Evolutionary conservation across 768 basidiomycete genomes (phyloP).

Genomic region (Dictyophora rubrovolvata): DNA sequence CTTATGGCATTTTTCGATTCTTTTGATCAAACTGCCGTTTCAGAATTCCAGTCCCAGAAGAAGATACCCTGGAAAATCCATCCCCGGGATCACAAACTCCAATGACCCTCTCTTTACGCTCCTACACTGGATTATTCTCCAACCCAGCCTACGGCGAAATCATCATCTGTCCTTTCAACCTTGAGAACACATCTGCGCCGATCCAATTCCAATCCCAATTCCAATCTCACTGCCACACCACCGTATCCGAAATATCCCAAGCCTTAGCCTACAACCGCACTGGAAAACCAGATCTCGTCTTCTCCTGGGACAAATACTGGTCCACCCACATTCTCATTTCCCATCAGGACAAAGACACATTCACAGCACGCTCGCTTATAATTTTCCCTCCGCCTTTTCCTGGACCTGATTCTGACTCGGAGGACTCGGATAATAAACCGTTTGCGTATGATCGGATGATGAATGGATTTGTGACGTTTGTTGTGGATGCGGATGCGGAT

Average conservation of each 20-base stretch:
- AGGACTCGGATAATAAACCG: background rate
- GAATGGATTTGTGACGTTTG: background rate
- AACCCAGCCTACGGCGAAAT: constrained; percentile 29
- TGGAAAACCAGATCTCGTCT: constrained; percentile 17
- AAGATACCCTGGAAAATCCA: background rate
- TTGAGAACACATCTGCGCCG: constrained; percentile 17
- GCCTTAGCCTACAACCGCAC: background rate
- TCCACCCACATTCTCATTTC: constrained; percentile 21
- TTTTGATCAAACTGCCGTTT: background rate
- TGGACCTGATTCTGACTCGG: background rate
- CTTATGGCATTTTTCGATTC: background rate
- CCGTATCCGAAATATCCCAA: constrained; percentile 16
- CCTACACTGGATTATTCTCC: constrained; percentile 27
- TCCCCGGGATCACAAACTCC: background rate
- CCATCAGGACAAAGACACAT: background rate
- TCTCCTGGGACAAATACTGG: constrained; percentile 25
- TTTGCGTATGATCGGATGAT: background rate
- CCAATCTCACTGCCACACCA: constrained; percentile 16
- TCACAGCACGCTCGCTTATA: background rate
- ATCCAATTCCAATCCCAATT: constrained; percentile 11
- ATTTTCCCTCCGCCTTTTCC: background rate
- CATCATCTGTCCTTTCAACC: constrained; percentile 24
- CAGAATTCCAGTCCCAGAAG: no score
- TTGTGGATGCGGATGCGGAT: background rate
- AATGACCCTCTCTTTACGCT: constrained; percentile 13